Percentiles rank a stretch among this genome's conserved stretches.
Evolutionary conservation across 1,139 yeast genomes (phyloP).

Genomic region (Magnusiomyces starmeri): DNA sequence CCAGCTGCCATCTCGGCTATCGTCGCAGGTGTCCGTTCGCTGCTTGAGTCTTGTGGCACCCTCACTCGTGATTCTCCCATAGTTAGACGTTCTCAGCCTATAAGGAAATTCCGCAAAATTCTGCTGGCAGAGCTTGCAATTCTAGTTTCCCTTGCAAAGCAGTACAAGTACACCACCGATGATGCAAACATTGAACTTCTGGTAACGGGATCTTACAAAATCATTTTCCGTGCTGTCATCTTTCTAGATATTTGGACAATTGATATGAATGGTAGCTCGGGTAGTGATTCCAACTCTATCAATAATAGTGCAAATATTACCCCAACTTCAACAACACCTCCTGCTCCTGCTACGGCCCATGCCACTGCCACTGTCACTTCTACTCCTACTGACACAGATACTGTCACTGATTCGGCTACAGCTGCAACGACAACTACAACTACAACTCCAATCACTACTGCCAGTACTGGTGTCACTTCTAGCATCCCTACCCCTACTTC

Average conservation of each 20-base stretch:
- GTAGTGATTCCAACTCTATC: not conserved
- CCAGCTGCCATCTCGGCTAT: constrained; percentile 47
- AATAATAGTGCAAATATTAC: not conserved
- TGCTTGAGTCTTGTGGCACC: constrained; percentile 74
- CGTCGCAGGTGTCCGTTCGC: constrained; percentile 74
- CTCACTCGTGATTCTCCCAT: constrained; percentile 75
- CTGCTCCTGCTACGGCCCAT: not conserved
- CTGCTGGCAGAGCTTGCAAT: constrained; percentile 88
- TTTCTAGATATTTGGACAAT: constrained; percentile 67
- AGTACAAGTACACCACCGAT: constrained; percentile 65
- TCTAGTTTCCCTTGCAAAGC: constrained; percentile 79
- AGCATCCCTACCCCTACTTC: not conserved
- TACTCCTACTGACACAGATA: not conserved
- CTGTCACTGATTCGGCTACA: not conserved
- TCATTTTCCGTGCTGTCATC: constrained; percentile 60
- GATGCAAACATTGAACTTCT: constrained; percentile 60
- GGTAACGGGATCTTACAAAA: constrained; percentile 66
- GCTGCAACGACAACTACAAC: not conserved
- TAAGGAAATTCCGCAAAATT: constrained; percentile 68
- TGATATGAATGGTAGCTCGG: constrained; percentile 19
- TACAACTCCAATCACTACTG: not conserved
- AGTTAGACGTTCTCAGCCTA: constrained; percentile 61
- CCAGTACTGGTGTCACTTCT: not conserved
- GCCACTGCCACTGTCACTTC: not conserved
- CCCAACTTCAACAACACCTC: not conserved